Conservation (phyloP, 106 monocot species). For the Phalaenopsis aphrodite region DNA sequence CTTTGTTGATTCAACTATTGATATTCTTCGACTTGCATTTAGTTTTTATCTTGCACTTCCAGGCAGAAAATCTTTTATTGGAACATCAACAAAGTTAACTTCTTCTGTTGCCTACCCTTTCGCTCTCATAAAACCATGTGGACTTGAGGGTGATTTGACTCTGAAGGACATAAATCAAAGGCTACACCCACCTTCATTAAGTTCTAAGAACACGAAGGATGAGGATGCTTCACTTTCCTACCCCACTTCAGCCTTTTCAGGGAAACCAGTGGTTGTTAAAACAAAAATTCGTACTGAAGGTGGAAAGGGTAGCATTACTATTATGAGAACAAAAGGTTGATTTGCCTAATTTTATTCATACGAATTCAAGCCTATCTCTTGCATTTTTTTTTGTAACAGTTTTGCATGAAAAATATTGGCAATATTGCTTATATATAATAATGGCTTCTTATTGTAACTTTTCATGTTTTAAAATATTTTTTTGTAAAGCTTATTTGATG, state of each 20-base stretch:
- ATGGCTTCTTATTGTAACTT: too few relatives aligned
- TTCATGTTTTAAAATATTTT: too few relatives aligned
- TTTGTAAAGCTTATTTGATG: too few relatives aligned
- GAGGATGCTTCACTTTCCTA: constrained; percentile 26
- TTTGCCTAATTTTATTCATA: background rate
- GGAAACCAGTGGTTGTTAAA: constrained; percentile 61
- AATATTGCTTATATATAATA: too few relatives aligned
- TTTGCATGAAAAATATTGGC: background rate
- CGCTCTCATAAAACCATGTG: constrained; percentile 79
- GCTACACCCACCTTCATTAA: constrained; percentile 49
- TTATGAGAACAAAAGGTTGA: constrained; percentile 75
- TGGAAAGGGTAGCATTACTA: constrained; percentile 69
- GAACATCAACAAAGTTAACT: constrained; percentile 40
- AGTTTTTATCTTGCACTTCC: background rate
- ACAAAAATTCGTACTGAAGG: constrained; percentile 71
- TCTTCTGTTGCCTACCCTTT: constrained; percentile 80
- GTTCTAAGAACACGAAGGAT: constrained; percentile 21
- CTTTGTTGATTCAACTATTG: too few relatives aligned
- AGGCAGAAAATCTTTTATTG: constrained; percentile 49
- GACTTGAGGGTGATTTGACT: constrained; percentile 68
- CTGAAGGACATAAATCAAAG: constrained; percentile 75
- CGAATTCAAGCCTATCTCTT: too few relatives aligned
- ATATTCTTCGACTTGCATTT: too few relatives aligned
- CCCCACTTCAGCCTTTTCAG: constrained; percentile 58
- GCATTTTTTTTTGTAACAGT: constrained; percentile 12